A percentile compares a stretch with the other conserved stretches of the same genome.
These are phyloP conservation scores for Trichosporon inkin DNA, from an alignment of 1,284 basidiomycete genomes.

Conservation along the genomic window DNA sequence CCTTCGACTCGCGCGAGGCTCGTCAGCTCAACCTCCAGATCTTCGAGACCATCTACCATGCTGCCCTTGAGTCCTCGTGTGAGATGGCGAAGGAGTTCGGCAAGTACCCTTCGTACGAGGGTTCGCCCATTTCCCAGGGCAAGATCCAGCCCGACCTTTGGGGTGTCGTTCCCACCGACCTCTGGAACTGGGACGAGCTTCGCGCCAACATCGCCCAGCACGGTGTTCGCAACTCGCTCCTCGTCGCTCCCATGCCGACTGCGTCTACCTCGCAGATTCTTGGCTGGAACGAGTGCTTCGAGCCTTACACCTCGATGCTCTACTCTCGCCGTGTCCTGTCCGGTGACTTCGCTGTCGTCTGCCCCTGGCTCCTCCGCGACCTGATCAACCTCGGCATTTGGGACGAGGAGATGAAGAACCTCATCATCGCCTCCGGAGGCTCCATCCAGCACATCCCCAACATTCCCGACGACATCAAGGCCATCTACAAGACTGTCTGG, in stretches of 20 bases:
- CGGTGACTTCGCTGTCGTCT: slow-evolving; percentile 98
- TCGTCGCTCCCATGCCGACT: slow-evolving; percentile 96
- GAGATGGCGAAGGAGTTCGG: slow-evolving; percentile 82
- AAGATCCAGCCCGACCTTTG: slow-evolving; percentile 93
- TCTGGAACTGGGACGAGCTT: slow-evolving; percentile 92
- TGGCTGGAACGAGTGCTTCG: slow-evolving; percentile 89
- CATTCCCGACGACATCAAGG: slow-evolving; percentile 84
- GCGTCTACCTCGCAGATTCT: slow-evolving; percentile 98
- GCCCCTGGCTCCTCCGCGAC: slow-evolving; percentile 95
- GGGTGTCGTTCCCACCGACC: slow-evolving; percentile 83
- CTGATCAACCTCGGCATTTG: slow-evolving; percentile 93
- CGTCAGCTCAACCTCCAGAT: slow-evolving; percentile 89
- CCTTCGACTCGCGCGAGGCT: slow-evolving; percentile 88
- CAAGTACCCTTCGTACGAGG: slow-evolving; percentile 85
- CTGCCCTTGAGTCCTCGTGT: slow-evolving; percentile 82
- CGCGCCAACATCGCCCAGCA: slow-evolving; percentile 83
- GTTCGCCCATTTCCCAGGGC: slow-evolving; percentile 83
- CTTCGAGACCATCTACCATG: slow-evolving; percentile 99
- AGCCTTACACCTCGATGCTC: slow-evolving; percentile 71
- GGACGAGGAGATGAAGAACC: slow-evolving; percentile 99
- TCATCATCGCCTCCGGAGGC: slow-evolving; percentile 95
- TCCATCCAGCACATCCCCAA: slow-evolving; percentile 85
- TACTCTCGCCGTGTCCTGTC: slow-evolving; percentile 99
- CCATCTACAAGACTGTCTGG: slow-evolving; percentile 65
- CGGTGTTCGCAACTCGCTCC: slow-evolving; percentile 90